These are phyloP conservation scores for Fraxinus platypoda DNA, from an alignment of 305 asterid genomes.

Conservation along the genomic window DNA sequence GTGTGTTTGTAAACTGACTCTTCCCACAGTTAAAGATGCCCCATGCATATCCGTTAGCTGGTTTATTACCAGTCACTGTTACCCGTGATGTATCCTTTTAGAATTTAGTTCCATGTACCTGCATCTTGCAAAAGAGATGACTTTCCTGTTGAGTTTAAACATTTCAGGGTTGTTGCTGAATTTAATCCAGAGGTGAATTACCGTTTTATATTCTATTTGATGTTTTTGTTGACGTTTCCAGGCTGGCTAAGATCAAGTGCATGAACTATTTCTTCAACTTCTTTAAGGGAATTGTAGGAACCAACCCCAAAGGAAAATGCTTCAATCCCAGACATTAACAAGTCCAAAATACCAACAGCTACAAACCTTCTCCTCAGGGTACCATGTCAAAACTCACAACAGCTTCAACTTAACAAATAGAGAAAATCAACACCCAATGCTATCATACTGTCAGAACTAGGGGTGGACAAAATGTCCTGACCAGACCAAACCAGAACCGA, in stretches of 20 bases:
- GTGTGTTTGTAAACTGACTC: not conserved
- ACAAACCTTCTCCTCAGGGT: not conserved
- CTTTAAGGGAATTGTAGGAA: not conserved
- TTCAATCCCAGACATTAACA: not conserved
- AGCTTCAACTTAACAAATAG: not conserved
- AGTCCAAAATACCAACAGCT: not conserved
- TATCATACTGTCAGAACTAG: not conserved
- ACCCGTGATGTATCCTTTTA: not conserved
- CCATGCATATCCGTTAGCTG: not conserved
- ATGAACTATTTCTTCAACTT: not conserved
- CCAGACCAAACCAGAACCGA: too few species aligned
- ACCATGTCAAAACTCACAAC: not conserved
- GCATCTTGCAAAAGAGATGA: not conserved
- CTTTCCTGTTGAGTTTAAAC: not conserved
- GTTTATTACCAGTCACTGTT: not conserved
- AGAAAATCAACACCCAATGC: not conserved
- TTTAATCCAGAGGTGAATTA: not conserved
- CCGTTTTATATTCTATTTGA: not conserved
- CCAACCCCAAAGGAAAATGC: not conserved
- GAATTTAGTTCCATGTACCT: not conserved
- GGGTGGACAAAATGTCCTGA: too few species aligned
- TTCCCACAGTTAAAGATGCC: not conserved
- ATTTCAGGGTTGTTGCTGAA: not conserved
- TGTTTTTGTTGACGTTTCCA: not conserved
- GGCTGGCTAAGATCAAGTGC: not conserved